Conservation (phyloP, 345 rosid species). For the Zanthoxylum bungeanum region DNA sequence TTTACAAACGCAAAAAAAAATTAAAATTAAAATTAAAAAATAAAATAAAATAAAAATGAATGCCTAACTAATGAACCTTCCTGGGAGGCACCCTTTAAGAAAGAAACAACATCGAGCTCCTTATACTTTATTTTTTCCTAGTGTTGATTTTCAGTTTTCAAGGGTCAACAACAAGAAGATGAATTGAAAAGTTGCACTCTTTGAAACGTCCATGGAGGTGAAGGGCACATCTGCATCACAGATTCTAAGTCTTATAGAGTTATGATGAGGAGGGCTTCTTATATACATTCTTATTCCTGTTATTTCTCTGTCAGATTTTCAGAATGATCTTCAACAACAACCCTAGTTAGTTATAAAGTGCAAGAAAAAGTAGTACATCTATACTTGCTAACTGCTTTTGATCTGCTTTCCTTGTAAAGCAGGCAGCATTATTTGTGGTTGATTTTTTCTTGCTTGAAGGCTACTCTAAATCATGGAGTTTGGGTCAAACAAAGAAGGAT, state of each 20-base stretch:
- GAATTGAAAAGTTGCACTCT: constrained; percentile 9
- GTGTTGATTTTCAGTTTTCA: neutral
- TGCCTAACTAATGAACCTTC: constrained; percentile 36
- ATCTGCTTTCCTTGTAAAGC: no score
- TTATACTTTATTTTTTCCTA: neutral
- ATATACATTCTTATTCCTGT: no score
- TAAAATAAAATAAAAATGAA: neutral
- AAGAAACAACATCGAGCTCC: constrained; percentile 8
- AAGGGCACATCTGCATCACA: neutral
- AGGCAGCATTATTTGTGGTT: no score
- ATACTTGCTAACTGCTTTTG: no score
- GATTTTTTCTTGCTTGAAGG: no score
- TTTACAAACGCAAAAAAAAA: neutral
- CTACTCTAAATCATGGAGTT: no score
- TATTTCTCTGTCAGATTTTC: no score
- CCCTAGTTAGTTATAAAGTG: no score
- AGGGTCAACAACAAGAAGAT: constrained; percentile 29
- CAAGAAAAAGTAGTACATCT: no score
- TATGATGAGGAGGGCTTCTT: no score
- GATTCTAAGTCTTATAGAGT: no score
- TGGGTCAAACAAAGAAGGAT: constrained; percentile 18
- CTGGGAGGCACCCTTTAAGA: constrained; percentile 16
- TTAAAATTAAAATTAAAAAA: constrained; percentile 1
- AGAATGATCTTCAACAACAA: no score
- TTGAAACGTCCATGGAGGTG: constrained; percentile 15